These are phyloP conservation scores for Beauveria australis DNA, from an alignment of 2,329 filamentous ascomycete species.

Conservation along the genomic window DNA sequence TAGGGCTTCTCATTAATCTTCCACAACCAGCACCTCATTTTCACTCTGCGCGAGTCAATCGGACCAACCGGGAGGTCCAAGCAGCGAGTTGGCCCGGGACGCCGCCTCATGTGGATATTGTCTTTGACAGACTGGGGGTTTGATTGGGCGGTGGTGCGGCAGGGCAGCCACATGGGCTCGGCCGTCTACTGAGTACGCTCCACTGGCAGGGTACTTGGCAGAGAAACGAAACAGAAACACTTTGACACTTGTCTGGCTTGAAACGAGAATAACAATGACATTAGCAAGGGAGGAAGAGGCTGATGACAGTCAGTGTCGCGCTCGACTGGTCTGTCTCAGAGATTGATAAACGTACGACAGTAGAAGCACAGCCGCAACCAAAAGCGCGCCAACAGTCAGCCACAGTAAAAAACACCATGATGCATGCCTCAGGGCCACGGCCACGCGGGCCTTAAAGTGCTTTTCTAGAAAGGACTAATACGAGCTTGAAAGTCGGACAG, in stretches of 20 bases:
- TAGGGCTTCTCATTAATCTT: neutral
- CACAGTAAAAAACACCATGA: neutral
- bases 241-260: neutral
- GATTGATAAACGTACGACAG: neutral
- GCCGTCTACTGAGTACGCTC: neutral
- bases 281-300: neutral
- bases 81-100: neutral
- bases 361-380: neutral
- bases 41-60: neutral
- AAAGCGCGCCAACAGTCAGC: neutral
- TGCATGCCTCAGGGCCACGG: too few species aligned
- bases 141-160: neutral
- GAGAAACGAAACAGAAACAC: neutral
- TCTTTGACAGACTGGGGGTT: neutral
- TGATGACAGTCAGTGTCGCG: neutral
- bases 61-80: neutral
- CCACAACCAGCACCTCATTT: neutral
- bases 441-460: neutral
- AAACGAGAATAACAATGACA: neutral
- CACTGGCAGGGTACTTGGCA: neutral
- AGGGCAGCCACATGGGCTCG: neutral
- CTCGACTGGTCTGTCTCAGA: neutral
- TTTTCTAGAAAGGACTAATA: neutral
- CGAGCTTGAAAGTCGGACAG: neutral
- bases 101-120: neutral